Conservation (phyloP, 345 rosid species). For the Brassica incana region DNA sequence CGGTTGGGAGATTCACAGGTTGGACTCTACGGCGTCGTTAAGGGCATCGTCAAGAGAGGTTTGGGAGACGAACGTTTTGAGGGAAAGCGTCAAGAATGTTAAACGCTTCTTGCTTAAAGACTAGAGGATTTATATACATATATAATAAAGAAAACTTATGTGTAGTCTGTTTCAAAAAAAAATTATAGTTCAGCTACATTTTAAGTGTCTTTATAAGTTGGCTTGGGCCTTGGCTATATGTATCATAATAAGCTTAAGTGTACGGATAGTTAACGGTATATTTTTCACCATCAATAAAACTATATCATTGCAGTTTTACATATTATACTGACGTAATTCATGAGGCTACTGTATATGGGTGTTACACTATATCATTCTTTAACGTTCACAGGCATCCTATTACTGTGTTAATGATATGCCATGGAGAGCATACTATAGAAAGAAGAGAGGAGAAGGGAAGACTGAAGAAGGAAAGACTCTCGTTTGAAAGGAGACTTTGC, state of each 20-base stretch:
- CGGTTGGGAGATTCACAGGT: slow-evolving; percentile 66
- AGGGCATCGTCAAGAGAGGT: slow-evolving; percentile 45
- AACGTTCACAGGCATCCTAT: not conserved
- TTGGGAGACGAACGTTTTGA: slow-evolving; percentile 68
- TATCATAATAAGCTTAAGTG: not conserved
- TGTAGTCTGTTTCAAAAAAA: not conserved
- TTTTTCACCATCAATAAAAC: not conserved
- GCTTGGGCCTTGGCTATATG: not conserved
- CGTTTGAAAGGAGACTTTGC: no score
- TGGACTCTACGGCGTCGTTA: slow-evolving; percentile 72
- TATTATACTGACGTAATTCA: not conserved
- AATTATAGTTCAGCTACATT: not conserved
- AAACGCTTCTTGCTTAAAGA: slow-evolving; percentile 52
- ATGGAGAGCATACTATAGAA: no score
- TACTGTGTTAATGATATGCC: not conserved
- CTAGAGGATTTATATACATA: not conserved
- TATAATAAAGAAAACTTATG: not conserved
- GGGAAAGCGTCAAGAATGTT: slow-evolving; percentile 69
- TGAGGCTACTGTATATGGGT: not conserved
- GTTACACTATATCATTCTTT: not conserved
- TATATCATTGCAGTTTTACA: not conserved
- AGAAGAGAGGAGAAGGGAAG: no score
- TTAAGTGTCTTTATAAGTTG: not conserved
- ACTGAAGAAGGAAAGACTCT: no score
- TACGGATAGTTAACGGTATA: not conserved